Evolutionary conservation across 495 filamentous ascomycete species (phyloP).

Genomic region (Xylaria scruposa): DNA sequence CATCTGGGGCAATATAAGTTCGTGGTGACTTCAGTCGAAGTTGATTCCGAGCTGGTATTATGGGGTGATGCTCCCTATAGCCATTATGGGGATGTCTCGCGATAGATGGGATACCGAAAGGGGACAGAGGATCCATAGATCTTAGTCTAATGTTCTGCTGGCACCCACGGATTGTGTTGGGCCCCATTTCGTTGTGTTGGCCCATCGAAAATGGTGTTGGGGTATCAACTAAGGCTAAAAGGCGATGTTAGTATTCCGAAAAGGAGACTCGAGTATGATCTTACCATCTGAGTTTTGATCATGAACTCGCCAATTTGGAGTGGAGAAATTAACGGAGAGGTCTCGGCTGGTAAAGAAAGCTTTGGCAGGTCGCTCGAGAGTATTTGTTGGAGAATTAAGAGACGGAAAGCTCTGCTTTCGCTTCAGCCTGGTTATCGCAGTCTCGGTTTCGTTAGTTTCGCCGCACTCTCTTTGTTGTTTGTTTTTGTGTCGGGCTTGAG

Average conservation of each 20-base stretch:
- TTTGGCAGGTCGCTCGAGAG: conserved; percentile 6
- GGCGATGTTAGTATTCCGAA: background rate
- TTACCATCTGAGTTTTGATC: background rate
- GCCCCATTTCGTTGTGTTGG: background rate
- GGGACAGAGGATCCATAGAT: background rate
- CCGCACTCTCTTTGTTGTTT: conserved; percentile 34
- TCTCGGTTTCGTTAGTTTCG: conserved; percentile 32
- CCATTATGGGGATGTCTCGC: background rate
- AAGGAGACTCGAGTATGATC: background rate
- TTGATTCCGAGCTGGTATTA: conserved; percentile 26
- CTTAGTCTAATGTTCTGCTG: background rate
- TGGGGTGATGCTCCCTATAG: conserved; percentile 1
- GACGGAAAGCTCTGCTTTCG: background rate
- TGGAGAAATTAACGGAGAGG: conserved; percentile 31
- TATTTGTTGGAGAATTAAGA: background rate
- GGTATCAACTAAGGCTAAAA: background rate
- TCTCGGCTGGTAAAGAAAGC: conserved; percentile 17
- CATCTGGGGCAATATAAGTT: conserved; percentile 29
- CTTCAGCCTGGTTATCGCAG: conserved; percentile 12
- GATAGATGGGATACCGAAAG: background rate
- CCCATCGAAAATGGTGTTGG: background rate
- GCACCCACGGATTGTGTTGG: background rate
- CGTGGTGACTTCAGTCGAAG: conserved; percentile 19
- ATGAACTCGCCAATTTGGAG: background rate
- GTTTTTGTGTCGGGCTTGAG: conserved; percentile 28